Base-by-base conservation (phyloP, 495 filamentous ascomycete species). In the Platismatia glauca region DNA sequence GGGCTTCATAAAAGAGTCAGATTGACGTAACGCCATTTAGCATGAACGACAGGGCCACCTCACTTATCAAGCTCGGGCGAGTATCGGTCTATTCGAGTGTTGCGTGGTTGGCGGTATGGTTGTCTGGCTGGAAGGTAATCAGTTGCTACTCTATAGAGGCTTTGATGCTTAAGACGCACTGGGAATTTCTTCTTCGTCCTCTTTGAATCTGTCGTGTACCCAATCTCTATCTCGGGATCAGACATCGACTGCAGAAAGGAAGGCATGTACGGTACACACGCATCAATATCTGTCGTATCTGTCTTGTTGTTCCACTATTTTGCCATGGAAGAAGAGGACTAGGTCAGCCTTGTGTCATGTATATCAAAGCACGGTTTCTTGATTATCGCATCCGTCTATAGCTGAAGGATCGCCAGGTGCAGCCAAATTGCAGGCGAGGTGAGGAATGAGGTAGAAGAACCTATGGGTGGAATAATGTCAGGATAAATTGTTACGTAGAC, bases 181-280 rank as follows among this genome's bases (percentile, higher is more conserved):
- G 35, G 59, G 66, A 78, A 77, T 62, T 56, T 81, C 74, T 70
- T 75, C 74, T 70, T 75, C 69, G 70, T 79, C 79, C 67, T 89
- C 89, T 70, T 92, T 88, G 68, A 82, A 95, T 70, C 85, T 88
- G 75, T 95, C 90, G 71, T 95, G 90, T 65, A 93, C 87, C 91
- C 91, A 95, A 72, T 96, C 90, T 64, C 89, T 95, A 66, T 44
- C 60, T 66, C 38, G 55, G 60, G 39, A 22, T 59, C 43, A 61
- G 37, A 55, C 9, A 50, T 20, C 57, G 57, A 72, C 64, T 72
- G 63, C 39, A 22, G 33, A 27, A 34, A 46, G 46, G 44, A 55
- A 31, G 12, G n/a, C 29, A 35, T 52, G 15, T 18, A 52, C 56
- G 35, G 13, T 31, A 72, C 73, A 70, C 70, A 85, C 83, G 79